Evolutionary conservation across 176 grass and related monocot species (phyloP).

Genomic region (Bolboschoenus planiculmis): DNA sequence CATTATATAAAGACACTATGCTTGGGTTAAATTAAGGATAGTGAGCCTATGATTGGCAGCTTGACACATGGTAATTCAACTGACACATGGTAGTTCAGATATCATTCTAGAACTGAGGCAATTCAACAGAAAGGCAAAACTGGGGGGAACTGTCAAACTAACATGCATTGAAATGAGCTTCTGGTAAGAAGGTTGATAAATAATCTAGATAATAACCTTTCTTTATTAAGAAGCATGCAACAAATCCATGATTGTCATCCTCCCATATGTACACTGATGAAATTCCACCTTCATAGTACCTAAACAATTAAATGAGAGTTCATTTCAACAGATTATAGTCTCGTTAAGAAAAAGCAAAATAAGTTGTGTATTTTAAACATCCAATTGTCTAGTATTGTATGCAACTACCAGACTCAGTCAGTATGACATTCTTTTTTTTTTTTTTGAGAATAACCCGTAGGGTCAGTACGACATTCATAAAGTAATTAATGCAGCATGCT

Average conservation of each 20-base stretch:
- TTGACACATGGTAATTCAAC: background rate
- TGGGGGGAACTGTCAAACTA: background rate
- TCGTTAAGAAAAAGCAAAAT: background rate
- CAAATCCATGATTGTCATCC: conserved; percentile 68
- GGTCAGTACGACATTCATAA: too few relatives aligned
- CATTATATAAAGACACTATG: background rate
- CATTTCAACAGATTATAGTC: background rate
- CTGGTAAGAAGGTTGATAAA: background rate
- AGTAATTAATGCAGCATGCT: background rate
- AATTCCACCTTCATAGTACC: conserved; percentile 98
- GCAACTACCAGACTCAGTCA: background rate
- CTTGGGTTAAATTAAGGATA: background rate
- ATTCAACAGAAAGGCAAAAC: background rate
- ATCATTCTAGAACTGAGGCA: background rate
- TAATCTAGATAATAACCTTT: conserved; percentile 43
- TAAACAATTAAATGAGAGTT: conserved; percentile 30
- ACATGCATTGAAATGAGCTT: background rate
- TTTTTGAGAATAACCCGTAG: too few relatives aligned
- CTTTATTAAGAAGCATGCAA: conserved; percentile 97
- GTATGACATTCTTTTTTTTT: background rate
- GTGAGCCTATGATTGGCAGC: background rate
- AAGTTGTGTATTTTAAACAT: background rate
- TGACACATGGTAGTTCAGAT: too few relatives aligned
- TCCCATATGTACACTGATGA: conserved; percentile 98
- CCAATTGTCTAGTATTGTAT: background rate